Percentiles rank a stretch among this genome's conserved stretches.
Conservation (phyloP, 805 yeast species). For the Tetrapisispora fleetii region DNA sequence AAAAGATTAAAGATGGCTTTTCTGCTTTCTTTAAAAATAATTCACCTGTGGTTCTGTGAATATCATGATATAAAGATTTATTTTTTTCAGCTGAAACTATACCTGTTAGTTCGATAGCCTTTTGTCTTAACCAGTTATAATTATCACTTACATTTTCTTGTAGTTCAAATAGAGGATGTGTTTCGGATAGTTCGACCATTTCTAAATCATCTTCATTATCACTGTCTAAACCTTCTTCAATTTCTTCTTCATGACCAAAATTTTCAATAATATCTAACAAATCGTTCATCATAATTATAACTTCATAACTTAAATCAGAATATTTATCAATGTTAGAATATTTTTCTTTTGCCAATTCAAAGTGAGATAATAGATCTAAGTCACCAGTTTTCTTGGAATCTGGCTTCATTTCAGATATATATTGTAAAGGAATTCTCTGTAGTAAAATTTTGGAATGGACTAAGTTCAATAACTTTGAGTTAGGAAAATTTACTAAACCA, state of each 20-base stretch:
- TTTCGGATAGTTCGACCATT: constrained; percentile 31
- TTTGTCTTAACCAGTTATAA: constrained; percentile 38
- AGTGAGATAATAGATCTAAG: constrained; percentile 30
- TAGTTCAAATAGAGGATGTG: constrained; percentile 48
- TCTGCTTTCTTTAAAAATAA: constrained; percentile 57
- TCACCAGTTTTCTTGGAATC: constrained; percentile 26
- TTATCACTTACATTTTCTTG: constrained; percentile 33
- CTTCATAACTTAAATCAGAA: constrained; percentile 38
- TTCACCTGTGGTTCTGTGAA: constrained; percentile 50
- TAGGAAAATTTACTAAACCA: constrained; percentile 45
- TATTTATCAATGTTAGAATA: constrained; percentile 37
- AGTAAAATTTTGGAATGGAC: constrained; percentile 47
- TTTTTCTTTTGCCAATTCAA: constrained; percentile 38
- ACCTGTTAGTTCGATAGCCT: constrained; percentile 13
- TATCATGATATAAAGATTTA: constrained; percentile 29
- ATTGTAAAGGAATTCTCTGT: constrained; percentile 50
- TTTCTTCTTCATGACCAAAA: constrained; percentile 46
- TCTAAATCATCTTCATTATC: constrained; percentile 37
- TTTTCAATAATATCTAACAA: constrained; percentile 56
- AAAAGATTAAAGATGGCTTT: constrained; percentile 42
- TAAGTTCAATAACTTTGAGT: constrained; percentile 38
- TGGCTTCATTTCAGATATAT: constrained; percentile 40
- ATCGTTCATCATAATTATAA: constrained; percentile 54
- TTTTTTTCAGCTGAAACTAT: constrained; percentile 10
- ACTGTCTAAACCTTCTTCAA: constrained; percentile 51